Percentiles rank a stretch among this genome's conserved stretches.
Evolutionary conservation across 768 basidiomycete species (phyloP).

Genomic region (Agrocybe pediades): DNA sequence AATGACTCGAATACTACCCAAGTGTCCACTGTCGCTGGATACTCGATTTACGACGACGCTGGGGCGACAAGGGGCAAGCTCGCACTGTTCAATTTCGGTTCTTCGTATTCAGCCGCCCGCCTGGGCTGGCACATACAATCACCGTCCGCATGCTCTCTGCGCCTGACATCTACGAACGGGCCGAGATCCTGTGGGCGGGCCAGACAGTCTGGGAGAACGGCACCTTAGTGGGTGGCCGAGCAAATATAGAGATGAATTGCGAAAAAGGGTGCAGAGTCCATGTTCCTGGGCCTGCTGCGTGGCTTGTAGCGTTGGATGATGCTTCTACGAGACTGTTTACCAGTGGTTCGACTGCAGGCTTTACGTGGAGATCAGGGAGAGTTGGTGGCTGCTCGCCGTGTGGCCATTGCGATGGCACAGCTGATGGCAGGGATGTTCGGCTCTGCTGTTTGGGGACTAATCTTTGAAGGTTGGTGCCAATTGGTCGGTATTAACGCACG

Average conservation of each 20-base stretch:
- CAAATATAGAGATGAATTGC: slow-evolving; percentile 18
- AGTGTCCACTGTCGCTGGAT: slow-evolving; percentile 28
- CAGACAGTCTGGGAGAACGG: slow-evolving; percentile 34
- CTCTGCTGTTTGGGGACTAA: no score
- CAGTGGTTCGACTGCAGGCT: slow-evolving; percentile 25
- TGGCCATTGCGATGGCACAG: no score
- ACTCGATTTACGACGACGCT: slow-evolving; percentile 29
- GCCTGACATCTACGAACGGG: slow-evolving; percentile 26
- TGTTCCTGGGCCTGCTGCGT: background rate
- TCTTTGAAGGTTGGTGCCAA: no score
- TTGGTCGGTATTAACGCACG: no score
- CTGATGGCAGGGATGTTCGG: no score
- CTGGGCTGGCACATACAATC: slow-evolving; percentile 18
- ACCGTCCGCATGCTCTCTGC: slow-evolving; percentile 29
- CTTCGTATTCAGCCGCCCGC: slow-evolving; percentile 26
- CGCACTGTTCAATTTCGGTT: slow-evolving; percentile 32
- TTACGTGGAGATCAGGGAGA: slow-evolving; percentile 5
- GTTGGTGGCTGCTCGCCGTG: no score
- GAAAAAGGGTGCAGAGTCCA: background rate
- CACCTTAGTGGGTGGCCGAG: slow-evolving; percentile 28
- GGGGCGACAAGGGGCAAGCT: slow-evolving; percentile 25
- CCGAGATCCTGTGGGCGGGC: slow-evolving; percentile 36
- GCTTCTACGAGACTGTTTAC: slow-evolving; percentile 18
- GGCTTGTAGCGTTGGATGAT: slow-evolving; percentile 26
- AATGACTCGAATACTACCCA: slow-evolving; percentile 27